Evolutionary conservation across 2,329 filamentous ascomycete genomes (phyloP).

Genomic region (Clarireedia homoeocarpa): DNA sequence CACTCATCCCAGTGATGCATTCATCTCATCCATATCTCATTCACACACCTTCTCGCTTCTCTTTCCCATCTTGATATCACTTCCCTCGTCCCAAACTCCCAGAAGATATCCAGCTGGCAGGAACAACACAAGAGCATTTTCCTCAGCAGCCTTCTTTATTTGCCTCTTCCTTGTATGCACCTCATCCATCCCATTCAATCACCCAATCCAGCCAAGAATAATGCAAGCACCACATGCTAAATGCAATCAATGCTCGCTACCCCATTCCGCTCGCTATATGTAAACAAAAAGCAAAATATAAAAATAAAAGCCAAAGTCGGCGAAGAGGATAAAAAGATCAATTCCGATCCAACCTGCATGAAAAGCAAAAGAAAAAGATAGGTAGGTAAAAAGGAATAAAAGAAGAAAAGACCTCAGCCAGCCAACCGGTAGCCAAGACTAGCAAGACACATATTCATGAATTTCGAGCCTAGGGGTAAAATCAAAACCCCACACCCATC

Average conservation of each 20-base stretch:
- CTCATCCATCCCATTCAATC: too few relatives aligned
- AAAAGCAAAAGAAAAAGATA: background rate
- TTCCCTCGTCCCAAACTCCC: background rate
- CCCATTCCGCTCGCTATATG: too few relatives aligned
- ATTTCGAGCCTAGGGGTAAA: background rate
- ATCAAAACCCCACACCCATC: conserved; percentile 17
- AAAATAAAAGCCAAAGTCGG: too few relatives aligned
- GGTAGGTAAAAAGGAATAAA: background rate
- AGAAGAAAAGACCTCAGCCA: background rate
- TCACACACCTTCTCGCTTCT: background rate
- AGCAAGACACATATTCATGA: background rate
- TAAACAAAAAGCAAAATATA: background rate
- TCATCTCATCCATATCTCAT: background rate
- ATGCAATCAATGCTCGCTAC: too few relatives aligned
- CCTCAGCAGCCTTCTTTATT: too few relatives aligned
- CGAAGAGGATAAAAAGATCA: background rate
- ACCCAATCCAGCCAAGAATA: too few relatives aligned
- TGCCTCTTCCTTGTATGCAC: too few relatives aligned
- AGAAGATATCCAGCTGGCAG: background rate
- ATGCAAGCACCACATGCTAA: too few relatives aligned
- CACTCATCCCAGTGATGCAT: background rate
- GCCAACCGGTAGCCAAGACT: background rate
- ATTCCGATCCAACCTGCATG: background rate
- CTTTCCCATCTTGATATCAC: background rate
- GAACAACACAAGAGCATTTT: too few relatives aligned